Evolutionary conservation across 345 rosid genomes (phyloP).

Genomic region (Theobroma cacao): DNA sequence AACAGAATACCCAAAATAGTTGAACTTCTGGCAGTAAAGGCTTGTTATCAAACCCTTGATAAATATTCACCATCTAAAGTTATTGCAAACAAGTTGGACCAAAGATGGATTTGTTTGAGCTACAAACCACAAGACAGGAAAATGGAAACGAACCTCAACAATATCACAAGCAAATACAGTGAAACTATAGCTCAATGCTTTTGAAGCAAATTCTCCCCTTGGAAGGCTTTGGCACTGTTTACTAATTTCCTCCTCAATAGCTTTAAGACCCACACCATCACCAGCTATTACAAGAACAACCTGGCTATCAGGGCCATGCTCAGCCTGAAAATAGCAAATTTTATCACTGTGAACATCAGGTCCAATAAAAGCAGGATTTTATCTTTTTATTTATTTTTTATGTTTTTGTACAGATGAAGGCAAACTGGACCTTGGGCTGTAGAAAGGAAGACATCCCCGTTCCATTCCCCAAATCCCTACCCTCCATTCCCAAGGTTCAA

Average conservation of each 20-base stretch:
- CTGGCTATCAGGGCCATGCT: conserved; percentile 97
- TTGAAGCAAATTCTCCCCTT: conserved; percentile 76
- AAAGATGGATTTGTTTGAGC: neutral
- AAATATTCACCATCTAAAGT: neutral
- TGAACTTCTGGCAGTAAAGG: neutral
- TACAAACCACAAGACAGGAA: neutral
- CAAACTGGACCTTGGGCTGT: neutral
- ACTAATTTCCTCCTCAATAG: conserved; percentile 76
- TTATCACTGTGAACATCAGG: neutral
- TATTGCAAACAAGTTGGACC: neutral
- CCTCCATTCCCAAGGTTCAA: neutral
- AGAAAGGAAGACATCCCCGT: neutral
- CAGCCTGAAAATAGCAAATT: conserved; percentile 59
- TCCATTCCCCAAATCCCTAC: neutral
- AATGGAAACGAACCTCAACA: conserved; percentile 57
- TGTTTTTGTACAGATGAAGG: neutral
- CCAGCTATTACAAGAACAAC: conserved; percentile 88
- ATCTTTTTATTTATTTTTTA: too few relatives aligned
- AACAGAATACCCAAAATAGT: neutral
- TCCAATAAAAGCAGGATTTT: neutral
- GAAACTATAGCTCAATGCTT: conserved; percentile 86
- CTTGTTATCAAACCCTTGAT: neutral
- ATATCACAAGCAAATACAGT: conserved; percentile 73
- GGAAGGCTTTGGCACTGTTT: conserved; percentile 75
- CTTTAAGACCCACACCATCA: conserved; percentile 64